Evolutionary conservation across 2,329 filamentous ascomycete species (phyloP).

Genomic region (Fusarium torreyae): DNA sequence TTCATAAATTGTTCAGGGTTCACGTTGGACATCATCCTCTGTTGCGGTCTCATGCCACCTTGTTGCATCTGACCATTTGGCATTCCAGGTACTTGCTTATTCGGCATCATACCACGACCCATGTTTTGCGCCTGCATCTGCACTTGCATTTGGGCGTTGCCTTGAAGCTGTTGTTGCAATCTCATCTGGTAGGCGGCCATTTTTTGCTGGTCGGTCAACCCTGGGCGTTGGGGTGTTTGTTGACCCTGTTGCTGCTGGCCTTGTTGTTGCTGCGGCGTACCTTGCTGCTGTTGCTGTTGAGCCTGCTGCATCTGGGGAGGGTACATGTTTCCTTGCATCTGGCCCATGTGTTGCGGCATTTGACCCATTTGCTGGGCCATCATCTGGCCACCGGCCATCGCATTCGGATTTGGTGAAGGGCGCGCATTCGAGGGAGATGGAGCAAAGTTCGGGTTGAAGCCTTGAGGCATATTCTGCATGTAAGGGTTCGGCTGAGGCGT

Average conservation of each 20-base stretch:
- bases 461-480: slow-evolving; percentile 72
- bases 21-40: slow-evolving; percentile 58
- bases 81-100: slow-evolving; percentile 64
- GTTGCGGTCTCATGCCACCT: slow-evolving; percentile 67
- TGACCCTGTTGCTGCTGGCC: slow-evolving; percentile 56
- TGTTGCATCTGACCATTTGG: slow-evolving; percentile 71
- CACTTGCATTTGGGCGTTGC: slow-evolving; percentile 64
- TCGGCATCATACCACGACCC: slow-evolving; percentile 68
- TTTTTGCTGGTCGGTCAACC: slow-evolving; percentile 77
- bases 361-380: slow-evolving; percentile 67
- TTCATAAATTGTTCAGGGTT: slow-evolving; percentile 81
- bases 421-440: slow-evolving; percentile 70
- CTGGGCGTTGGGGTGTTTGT: slow-evolving; percentile 49
- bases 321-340: slow-evolving; percentile 62
- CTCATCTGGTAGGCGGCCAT: slow-evolving; percentile 86
- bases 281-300: slow-evolving; percentile 59
- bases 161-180: slow-evolving; percentile 81
- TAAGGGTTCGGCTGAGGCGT: slow-evolving; percentile 83
- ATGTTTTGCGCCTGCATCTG: slow-evolving; percentile 66
- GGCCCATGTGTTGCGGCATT: slow-evolving; percentile 64
- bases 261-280: slow-evolving; percentile 60
- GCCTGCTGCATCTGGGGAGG: slow-evolving; percentile 62
- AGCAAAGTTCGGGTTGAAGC: slow-evolving; percentile 72
- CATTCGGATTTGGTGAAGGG: slow-evolving; percentile 68
- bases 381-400: slow-evolving; percentile 68